Evolutionary conservation across 1,284 basidiomycete genomes (phyloP).

Genomic region (Irpex lacteus): DNA sequence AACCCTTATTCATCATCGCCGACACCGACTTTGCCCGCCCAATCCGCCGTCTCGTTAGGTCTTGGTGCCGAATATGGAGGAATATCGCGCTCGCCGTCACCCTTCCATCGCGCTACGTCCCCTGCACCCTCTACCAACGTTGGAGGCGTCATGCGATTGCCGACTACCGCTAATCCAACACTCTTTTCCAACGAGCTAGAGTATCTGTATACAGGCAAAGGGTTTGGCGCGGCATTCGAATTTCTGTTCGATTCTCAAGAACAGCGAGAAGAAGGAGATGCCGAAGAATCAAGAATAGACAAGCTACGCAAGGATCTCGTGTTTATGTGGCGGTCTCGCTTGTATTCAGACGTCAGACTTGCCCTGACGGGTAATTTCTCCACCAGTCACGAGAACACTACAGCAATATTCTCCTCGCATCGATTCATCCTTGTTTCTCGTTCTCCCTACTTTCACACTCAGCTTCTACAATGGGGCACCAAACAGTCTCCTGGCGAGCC

Average conservation of each 20-base stretch:
- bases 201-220: slow-evolving; percentile 87
- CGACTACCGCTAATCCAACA: slow-evolving; percentile 68
- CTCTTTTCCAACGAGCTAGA: slow-evolving; percentile 87
- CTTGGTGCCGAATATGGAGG: slow-evolving; percentile 44
- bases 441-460: slow-evolving; percentile 82
- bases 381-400: slow-evolving; percentile 63
- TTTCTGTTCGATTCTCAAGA: slow-evolving; percentile 81
- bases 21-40: slow-evolving; percentile 46
- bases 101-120: slow-evolving; percentile 41
- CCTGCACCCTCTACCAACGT: slow-evolving; percentile 42
- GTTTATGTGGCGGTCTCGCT: slow-evolving; percentile 92
- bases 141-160: slow-evolving; percentile 49
- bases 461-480: slow-evolving; percentile 59
- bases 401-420: slow-evolving; percentile 87
- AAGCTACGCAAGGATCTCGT: slow-evolving; percentile 89
- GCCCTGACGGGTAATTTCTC: slow-evolving; percentile 67
- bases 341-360: slow-evolving; percentile 89
- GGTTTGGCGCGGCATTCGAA: slow-evolving; percentile 84
- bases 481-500: slow-evolving; percentile 42
- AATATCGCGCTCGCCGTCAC: slow-evolving; percentile 55
- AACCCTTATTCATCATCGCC: slow-evolving; percentile 55
- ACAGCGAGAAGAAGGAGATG: slow-evolving; percentile 47
- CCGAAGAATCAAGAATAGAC: slow-evolving; percentile 75
- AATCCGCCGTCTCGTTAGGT: slow-evolving; percentile 62
- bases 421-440: slow-evolving; percentile 90